Percentiles rank a stretch among this genome's conserved stretches.
Evolutionary conservation across 805 yeast genomes (phyloP).

Genomic region (Suhomyces pyralidae): DNA sequence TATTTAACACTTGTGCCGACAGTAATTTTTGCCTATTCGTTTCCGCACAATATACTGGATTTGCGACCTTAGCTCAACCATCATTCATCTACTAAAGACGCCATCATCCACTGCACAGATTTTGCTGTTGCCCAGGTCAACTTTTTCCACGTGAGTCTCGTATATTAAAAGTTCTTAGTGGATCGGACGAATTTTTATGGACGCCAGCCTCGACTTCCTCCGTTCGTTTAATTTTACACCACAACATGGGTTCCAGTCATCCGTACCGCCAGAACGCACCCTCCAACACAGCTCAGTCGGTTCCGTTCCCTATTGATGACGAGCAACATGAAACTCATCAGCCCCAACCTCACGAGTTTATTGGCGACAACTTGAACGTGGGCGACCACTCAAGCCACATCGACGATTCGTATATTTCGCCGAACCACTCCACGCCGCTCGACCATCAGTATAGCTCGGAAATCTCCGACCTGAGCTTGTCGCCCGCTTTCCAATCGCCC

Average conservation of each 20-base stretch:
- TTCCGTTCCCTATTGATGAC: conserved; percentile 11
- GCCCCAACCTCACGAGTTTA: not conserved
- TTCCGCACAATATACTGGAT: not conserved
- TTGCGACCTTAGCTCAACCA: not conserved
- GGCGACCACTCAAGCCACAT: not conserved
- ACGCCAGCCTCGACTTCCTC: not conserved
- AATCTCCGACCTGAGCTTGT: conserved; percentile 1
- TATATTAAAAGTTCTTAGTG: not conserved
- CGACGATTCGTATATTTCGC: not conserved
- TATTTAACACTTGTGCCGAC: not conserved
- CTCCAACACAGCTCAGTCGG: conserved; percentile 3
- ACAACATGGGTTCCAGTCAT: conserved; percentile 9
- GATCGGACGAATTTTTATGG: not conserved
- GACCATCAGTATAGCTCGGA: conserved; percentile 4
- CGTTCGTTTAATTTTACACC: not conserved
- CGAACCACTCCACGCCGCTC: not conserved
- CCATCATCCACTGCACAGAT: not conserved
- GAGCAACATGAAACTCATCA: not conserved
- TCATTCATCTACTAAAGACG: not conserved
- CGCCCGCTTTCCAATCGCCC: conserved; percentile 1
- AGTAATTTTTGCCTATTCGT: not conserved
- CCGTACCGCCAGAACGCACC: conserved; percentile 28
- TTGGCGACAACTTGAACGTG: not conserved
- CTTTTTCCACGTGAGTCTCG: not conserved
- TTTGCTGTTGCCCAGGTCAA: not conserved